Conservation (phyloP, 768 basidiomycete species). For the Flagelloscypha sp. region DNA sequence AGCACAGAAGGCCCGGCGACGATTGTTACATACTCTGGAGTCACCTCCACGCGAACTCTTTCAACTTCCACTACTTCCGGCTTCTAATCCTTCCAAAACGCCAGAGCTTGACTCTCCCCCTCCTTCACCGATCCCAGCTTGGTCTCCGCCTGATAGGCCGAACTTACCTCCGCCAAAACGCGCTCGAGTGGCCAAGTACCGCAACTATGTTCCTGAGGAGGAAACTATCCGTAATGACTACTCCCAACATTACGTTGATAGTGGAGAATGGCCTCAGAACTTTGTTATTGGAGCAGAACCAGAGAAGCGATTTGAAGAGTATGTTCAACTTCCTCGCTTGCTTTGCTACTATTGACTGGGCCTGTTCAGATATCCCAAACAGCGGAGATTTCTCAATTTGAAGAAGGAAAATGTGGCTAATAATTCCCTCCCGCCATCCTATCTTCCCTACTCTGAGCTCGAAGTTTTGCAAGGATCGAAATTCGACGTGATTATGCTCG, state of each 20-base stretch:
- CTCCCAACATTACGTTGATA: slow-evolving; percentile 81
- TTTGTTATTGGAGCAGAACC: slow-evolving; percentile 87
- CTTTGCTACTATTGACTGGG: background rate
- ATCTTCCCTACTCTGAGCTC: slow-evolving; percentile 55
- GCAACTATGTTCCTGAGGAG: slow-evolving; percentile 85
- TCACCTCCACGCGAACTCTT: slow-evolving; percentile 50
- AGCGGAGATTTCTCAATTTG: slow-evolving; percentile 71
- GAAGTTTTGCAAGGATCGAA: slow-evolving; percentile 52
- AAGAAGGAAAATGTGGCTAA: slow-evolving; percentile 73
- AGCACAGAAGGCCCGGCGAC: slow-evolving; percentile 48
- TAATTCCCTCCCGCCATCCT: slow-evolving; percentile 65
- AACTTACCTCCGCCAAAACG: slow-evolving; percentile 65
- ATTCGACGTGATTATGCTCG: slow-evolving; percentile 88
- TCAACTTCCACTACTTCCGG: slow-evolving; percentile 48
- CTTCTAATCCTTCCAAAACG: slow-evolving; percentile 43
- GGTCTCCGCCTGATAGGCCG: slow-evolving; percentile 29
- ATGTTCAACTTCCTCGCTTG: slow-evolving; percentile 23
- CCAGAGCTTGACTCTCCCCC: slow-evolving; percentile 36
- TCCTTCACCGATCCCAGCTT: slow-evolving; percentile 31
- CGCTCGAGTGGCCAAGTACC: slow-evolving; percentile 59
- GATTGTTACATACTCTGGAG: slow-evolving; percentile 44
- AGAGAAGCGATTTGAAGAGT: slow-evolving; percentile 92
- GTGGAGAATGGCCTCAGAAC: slow-evolving; percentile 91
- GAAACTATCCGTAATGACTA: slow-evolving; percentile 97
- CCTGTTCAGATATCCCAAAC: slow-evolving; percentile 78